Evolutionary conservation across 805 yeast genomes (phyloP).

Genomic region (Saccharomycopsis microspora): DNA sequence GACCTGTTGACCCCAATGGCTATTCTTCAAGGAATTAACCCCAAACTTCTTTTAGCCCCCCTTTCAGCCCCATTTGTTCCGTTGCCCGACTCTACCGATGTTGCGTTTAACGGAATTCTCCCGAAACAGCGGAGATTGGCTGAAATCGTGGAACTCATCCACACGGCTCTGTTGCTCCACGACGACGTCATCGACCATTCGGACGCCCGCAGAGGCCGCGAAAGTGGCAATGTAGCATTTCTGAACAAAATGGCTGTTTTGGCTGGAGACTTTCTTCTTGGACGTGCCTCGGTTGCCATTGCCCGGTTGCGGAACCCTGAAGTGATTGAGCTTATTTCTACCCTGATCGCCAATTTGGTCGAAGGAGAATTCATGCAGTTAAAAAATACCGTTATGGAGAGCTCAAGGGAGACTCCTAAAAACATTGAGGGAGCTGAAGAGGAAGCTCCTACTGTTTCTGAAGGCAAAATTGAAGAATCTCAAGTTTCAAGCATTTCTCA

Average conservation of each 20-base stretch:
- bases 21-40: constrained; percentile 82
- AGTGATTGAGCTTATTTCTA: constrained; percentile 89
- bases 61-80: constrained; percentile 69
- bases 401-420: constrained; percentile 25
- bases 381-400: constrained; percentile 72
- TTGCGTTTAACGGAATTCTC: constrained; percentile 50
- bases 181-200: constrained; percentile 93
- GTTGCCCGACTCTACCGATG: constrained; percentile 39
- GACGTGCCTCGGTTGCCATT: constrained; percentile 92
- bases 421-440: constrained; percentile 33
- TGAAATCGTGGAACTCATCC: constrained; percentile 97
- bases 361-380: constrained; percentile 99
- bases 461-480: constrained; percentile 33
- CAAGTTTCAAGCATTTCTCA: constrained; percentile 32
- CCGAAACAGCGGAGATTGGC: constrained; percentile 95
- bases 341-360: constrained; percentile 91
- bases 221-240: constrained; percentile 87
- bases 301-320: constrained; percentile 93
- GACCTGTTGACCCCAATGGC: constrained; percentile 70
- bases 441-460: constrained; percentile 36
- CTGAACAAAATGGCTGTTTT: constrained; percentile 95
- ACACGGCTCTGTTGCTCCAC: constrained; percentile 89
- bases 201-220: constrained; percentile 82
- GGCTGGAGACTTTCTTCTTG: constrained; percentile 92
- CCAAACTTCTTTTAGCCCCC: constrained; percentile 73